These are phyloP conservation scores for Hippophae rhamnoides DNA, from an alignment of 306 rosid species.

Conservation along the genomic window DNA sequence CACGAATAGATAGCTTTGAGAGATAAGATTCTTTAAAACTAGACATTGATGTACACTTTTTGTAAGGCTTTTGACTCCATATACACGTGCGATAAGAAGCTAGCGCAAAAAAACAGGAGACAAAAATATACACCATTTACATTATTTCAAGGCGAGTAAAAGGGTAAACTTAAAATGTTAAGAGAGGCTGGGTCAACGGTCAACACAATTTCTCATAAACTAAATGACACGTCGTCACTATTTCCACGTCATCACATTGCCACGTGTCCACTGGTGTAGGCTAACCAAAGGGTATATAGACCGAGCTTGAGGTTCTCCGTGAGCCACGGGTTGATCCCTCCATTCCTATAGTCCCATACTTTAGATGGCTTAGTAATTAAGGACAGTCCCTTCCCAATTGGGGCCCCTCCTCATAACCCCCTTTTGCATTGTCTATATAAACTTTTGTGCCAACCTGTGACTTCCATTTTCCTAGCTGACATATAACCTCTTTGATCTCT, in stretches of 20 bases:
- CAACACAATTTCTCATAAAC: no score
- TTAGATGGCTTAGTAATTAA: conserved; percentile 22
- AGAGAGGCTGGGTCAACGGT: no score
- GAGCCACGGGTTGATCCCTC: conserved; percentile 49
- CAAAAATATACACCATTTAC: no score
- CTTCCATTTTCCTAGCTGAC: conserved; percentile 27
- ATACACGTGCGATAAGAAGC: no score
- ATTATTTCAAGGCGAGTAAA: no score
- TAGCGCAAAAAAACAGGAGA: no score
- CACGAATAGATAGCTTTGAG: no score
- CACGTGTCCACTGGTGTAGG: conserved; percentile 15
- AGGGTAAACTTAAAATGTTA: no score
- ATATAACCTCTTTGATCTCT: not conserved
- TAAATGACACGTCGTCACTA: no score
- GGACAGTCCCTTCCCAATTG: conserved; percentile 2
- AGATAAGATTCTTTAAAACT: no score
- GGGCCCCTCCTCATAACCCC: conserved; percentile 5
- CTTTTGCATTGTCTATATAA: not conserved
- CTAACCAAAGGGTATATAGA: not conserved
- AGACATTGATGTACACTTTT: no score
- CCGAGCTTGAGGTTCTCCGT: conserved; percentile 28
- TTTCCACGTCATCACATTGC: not conserved
- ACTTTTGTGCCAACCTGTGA: conserved; percentile 16
- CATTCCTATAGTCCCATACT: conserved; percentile 15
- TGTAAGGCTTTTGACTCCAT: no score